Evolutionary conservation across 805 yeast genomes (phyloP).

Genomic region (Wickerhamiella hasegawae): DNA sequence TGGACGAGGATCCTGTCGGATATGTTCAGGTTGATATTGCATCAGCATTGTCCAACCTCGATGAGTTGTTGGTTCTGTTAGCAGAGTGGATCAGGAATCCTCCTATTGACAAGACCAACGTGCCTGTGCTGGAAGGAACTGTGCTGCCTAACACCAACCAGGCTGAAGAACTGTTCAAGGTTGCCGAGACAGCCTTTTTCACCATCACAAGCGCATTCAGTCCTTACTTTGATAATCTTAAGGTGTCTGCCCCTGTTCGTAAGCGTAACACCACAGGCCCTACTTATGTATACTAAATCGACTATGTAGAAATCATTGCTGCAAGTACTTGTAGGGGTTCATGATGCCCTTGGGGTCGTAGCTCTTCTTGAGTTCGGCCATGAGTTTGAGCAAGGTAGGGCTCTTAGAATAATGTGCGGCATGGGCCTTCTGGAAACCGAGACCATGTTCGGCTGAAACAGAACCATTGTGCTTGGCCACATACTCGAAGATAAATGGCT

Average conservation of each 20-base stretch:
- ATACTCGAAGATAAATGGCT: constrained; percentile 93
- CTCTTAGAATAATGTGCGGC: constrained; percentile 76
- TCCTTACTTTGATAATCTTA: constrained; percentile 17
- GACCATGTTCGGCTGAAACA: constrained; percentile 92
- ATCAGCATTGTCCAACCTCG: constrained; percentile 15
- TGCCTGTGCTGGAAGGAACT: constrained; percentile 8
- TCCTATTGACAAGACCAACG: constrained; percentile 21
- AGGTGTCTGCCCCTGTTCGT: constrained; percentile 4
- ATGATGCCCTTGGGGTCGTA: constrained; percentile 85
- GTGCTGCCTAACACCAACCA: constrained; percentile 9
- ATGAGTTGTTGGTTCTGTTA: constrained; percentile 14
- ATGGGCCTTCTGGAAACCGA: constrained; percentile 91
- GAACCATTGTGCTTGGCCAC: constrained; percentile 53
- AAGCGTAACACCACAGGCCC: neutral
- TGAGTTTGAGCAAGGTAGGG: constrained; percentile 50
- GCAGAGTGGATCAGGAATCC: constrained; percentile 16
- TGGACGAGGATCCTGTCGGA: constrained; percentile 25
- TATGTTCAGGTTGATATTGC: constrained; percentile 27
- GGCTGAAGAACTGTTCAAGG: constrained; percentile 8
- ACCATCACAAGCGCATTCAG: constrained; percentile 16
- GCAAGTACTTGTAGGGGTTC: constrained; percentile 80
- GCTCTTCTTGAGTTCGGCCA: constrained; percentile 61
- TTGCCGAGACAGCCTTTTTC: constrained; percentile 14
- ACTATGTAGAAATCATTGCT: neutral
- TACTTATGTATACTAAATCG: neutral